Conservation (phyloP, 345 rosid genomes). For the Dipteronia dyeriana region DNA sequence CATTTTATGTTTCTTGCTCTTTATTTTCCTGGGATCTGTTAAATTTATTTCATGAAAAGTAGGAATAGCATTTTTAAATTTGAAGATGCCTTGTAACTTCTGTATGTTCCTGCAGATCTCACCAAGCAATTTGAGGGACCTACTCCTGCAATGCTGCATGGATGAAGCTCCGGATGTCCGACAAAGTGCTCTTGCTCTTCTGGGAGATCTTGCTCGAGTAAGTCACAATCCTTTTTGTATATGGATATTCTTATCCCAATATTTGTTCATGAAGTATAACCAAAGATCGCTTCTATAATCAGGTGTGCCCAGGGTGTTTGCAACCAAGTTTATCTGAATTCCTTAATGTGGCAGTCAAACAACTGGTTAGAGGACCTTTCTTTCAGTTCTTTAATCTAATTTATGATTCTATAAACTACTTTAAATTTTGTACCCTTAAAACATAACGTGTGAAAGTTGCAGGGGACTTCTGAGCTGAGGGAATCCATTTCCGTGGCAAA, state of each 20-base stretch:
- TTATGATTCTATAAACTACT: conserved; percentile 10
- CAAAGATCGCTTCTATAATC: neutral
- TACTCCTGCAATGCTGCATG: conserved; percentile 87
- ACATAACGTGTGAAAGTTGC: conserved; percentile 29
- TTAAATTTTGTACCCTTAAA: conserved; percentile 8
- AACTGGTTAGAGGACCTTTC: conserved; percentile 60
- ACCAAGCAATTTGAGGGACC: conserved; percentile 71
- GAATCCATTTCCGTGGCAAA: conserved; percentile 87
- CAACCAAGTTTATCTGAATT: conserved; percentile 42
- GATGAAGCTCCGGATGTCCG: conserved; percentile 74
- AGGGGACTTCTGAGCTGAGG: conserved; percentile 62
- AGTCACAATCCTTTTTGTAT: conserved; percentile 18
- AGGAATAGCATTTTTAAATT: neutral
- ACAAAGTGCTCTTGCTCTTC: conserved; percentile 92
- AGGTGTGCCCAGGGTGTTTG: conserved; percentile 11
- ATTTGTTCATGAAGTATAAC: neutral
- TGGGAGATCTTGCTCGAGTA: conserved; percentile 83
- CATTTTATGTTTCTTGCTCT: neutral
- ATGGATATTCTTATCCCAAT: neutral
- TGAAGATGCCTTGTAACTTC: neutral
- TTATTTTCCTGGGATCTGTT: neutral
- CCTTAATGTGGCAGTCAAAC: conserved; percentile 70
- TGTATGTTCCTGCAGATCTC: conserved; percentile 50
- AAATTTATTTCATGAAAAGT: neutral
- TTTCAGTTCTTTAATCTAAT: neutral